Evolutionary conservation across 78 protist species (phyloP).

Genomic region (Dictyostelium firmibasis): DNA sequence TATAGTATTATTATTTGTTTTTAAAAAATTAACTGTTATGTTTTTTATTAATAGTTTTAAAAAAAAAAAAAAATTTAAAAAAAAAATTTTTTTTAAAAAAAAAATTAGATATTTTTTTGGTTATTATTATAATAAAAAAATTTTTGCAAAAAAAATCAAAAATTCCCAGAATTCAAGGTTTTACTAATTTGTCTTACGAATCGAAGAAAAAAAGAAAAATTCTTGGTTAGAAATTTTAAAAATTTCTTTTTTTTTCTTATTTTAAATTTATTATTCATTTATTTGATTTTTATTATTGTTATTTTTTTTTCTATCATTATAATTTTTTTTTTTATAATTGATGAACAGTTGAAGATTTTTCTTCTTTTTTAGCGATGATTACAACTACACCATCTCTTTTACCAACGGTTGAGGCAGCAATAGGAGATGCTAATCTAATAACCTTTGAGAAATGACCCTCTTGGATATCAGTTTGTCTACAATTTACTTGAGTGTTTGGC

Average conservation of each 20-base stretch:
- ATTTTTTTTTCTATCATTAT: neutral
- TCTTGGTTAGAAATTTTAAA: too few relatives aligned
- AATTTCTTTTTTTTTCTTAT: too few relatives aligned
- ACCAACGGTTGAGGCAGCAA: constrained; percentile 60
- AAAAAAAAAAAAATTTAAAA: neutral
- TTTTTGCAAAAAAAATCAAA: too few relatives aligned
- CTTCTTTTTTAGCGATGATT: constrained; percentile 66
- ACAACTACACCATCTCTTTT: constrained; percentile 74
- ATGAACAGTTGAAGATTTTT: constrained; percentile 53
- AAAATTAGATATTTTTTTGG: neutral
- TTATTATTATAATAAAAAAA: neutral
- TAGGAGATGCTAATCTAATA: constrained; percentile 33
- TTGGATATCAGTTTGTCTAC: constrained; percentile 53
- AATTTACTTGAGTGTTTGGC: neutral
- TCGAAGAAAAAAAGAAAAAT: too few relatives aligned
- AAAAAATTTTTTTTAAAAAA: neutral
- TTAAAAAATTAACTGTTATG: neutral
- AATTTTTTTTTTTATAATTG: constrained; percentile 22
- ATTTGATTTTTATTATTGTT: neutral
- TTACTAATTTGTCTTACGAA: too few relatives aligned
- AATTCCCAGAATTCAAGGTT: too few relatives aligned
- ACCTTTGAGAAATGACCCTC: constrained; percentile 64
- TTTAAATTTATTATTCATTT: neutral
- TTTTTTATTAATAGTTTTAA: neutral
- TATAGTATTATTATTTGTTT: neutral